Percentiles rank a stretch among this genome's conserved stretches.
Evolutionary conservation across 2,329 filamentous ascomycete species (phyloP).

Genomic region (Podosphaera fusca): DNA sequence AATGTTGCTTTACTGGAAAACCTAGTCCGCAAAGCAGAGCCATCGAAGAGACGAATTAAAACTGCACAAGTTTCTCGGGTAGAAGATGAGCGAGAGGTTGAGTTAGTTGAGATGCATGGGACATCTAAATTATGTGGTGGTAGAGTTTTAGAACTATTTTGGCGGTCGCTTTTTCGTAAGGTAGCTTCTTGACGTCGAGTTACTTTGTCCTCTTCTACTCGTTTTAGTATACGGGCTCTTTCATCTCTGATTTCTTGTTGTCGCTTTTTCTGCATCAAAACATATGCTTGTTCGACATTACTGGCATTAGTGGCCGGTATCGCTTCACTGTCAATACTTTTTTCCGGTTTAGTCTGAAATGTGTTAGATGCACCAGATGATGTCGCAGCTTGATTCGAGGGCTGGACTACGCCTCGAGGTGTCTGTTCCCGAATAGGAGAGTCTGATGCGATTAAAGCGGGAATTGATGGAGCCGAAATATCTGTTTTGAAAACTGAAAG

Average conservation of each 20-base stretch:
- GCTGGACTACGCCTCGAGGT: not conserved
- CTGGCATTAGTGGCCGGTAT: not conserved
- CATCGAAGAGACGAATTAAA: conserved; percentile 67
- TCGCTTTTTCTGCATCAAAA: conserved; percentile 32
- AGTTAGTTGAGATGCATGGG: conserved; percentile 4
- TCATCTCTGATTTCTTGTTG: conserved; percentile 45
- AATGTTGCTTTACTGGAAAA: conserved; percentile 46
- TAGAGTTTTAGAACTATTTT: conserved; percentile 9
- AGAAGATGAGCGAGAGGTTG: not conserved
- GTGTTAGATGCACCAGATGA: not conserved
- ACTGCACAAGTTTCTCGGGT: conserved; percentile 27
- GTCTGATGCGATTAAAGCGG: not conserved
- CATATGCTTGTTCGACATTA: conserved; percentile 22
- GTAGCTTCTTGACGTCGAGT: conserved; percentile 36
- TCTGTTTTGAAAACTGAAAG: conserved; percentile 16
- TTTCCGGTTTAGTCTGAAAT: not conserved
- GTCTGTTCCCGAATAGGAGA: not conserved
- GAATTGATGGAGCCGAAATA: not conserved
- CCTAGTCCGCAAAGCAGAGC: conserved; percentile 48
- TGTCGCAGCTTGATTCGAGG: not conserved
- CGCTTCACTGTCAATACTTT: not conserved
- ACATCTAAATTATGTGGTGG: not conserved
- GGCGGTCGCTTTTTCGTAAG: conserved; percentile 22
- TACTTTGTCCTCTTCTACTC: conserved; percentile 55
- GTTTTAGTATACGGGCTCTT: conserved; percentile 44